Evolutionary conservation across 257 asterid species (phyloP).

Genomic region (Coffea eugenioides): DNA sequence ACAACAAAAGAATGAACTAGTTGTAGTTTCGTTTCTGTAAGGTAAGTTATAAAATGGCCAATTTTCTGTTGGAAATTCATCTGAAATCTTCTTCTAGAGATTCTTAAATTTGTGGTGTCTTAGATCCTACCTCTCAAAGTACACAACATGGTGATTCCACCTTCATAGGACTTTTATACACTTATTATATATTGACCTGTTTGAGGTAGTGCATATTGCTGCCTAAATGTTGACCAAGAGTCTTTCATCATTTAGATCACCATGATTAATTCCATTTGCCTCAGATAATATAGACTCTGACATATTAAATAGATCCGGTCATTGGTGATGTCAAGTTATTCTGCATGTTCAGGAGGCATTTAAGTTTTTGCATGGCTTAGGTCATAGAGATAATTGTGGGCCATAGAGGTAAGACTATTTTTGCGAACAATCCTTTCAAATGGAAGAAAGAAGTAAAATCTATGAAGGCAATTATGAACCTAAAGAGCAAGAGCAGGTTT

Average conservation of each 20-base stretch:
- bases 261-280: neutral
- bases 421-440: neutral
- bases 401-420: neutral
- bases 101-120: neutral
- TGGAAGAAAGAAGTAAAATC: neutral
- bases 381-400: neutral
- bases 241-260: neutral
- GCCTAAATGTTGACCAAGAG: neutral
- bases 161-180: neutral
- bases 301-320: slow-evolving; percentile 1
- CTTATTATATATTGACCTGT: neutral
- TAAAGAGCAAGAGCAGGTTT: neutral
- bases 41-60: neutral
- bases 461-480: neutral
- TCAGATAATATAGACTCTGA: neutral
- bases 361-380: neutral
- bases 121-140: neutral
- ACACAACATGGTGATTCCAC: neutral
- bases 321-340: neutral
- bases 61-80: neutral
- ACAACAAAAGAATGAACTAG: neutral
- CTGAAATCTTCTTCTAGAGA: neutral
- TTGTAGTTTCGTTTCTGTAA: neutral
- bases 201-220: neutral
- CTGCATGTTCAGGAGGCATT: slow-evolving; percentile 1